Evolutionary conservation across 768 basidiomycete species (phyloP).

Genomic region (Russula virescens): DNA sequence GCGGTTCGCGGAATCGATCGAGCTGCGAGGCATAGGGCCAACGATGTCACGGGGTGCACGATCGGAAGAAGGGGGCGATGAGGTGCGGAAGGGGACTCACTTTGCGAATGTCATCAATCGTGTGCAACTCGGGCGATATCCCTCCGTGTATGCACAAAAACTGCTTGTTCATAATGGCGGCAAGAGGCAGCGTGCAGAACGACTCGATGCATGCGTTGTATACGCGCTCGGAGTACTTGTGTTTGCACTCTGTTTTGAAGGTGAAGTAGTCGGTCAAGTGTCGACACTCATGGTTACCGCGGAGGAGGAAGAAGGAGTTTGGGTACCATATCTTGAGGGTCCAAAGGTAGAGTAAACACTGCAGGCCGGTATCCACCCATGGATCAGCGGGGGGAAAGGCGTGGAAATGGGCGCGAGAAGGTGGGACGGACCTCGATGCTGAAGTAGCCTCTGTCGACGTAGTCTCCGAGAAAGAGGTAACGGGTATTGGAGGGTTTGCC

Average conservation of each 20-base stretch:
- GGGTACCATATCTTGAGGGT: slow-evolving; percentile 99
- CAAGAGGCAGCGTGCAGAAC: slow-evolving; percentile 91
- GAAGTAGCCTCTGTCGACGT: slow-evolving; percentile 73
- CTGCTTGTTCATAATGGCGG: slow-evolving; percentile 99
- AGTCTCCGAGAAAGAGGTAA: slow-evolving; percentile 71
- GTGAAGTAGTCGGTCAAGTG: slow-evolving; percentile 99
- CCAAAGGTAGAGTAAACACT: slow-evolving; percentile 99
- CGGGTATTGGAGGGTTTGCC: slow-evolving; percentile 68
- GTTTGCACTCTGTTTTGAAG: slow-evolving; percentile 98
- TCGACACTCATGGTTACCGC: slow-evolving; percentile 98
- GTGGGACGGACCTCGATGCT: slow-evolving; percentile 52
- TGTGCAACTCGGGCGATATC: slow-evolving; percentile 89
- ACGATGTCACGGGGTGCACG: neutral
- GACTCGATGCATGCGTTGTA: slow-evolving; percentile 98
- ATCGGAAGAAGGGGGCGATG: neutral
- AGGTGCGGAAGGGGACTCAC: slow-evolving; percentile 40
- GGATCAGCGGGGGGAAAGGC: too few relatives aligned
- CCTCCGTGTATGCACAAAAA: slow-evolving; percentile 99
- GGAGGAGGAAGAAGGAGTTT: slow-evolving; percentile 89
- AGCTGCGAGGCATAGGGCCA: slow-evolving; percentile 46
- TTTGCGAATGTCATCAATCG: slow-evolving; percentile 87
- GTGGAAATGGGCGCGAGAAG: neutral
- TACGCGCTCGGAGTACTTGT: slow-evolving; percentile 95
- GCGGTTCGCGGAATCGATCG: slow-evolving; percentile 97
- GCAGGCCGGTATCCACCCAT: slow-evolving; percentile 5